phyloP scores from a whole-genome alignment of 202 grass and related monocot genomes.

The Setaria italica region DNA sequence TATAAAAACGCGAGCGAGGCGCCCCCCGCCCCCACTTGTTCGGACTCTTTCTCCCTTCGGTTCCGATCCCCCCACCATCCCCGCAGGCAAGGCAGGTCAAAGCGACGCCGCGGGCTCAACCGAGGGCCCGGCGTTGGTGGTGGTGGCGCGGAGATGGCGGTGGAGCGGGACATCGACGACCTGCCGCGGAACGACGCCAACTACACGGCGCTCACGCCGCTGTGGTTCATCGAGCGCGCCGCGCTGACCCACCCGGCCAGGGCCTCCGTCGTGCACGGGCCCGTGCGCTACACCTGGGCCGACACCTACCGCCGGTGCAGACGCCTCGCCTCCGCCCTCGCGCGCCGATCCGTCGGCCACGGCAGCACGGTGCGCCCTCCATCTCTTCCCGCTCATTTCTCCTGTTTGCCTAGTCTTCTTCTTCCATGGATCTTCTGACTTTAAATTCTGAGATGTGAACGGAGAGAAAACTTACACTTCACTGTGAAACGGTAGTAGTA shows the following conservation, averaged over 20 bases:
- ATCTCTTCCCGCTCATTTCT: not conserved
- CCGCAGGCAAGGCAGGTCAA: constrained; percentile 19
- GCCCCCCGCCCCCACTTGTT: not conserved
- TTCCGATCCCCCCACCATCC: not conserved
- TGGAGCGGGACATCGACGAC: constrained; percentile 91
- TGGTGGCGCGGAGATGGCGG: constrained; percentile 37
- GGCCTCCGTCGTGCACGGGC: constrained; percentile 70
- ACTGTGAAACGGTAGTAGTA: not conserved
- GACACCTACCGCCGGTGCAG: constrained; percentile 87
- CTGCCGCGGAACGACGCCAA: constrained; percentile 85
- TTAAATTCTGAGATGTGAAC: not conserved
- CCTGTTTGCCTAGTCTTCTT: not conserved
- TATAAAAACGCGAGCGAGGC: constrained; percentile 24
- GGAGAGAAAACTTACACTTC: not conserved
- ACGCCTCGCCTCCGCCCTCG: constrained; percentile 86
- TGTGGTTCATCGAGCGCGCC: constrained; percentile 93
- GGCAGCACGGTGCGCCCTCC: constrained; percentile 65
- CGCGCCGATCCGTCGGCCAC: constrained; percentile 60
- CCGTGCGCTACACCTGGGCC: constrained; percentile 80
- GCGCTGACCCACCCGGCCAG: constrained; percentile 78
- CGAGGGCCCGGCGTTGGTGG: not conserved
- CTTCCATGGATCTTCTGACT: not conserved
- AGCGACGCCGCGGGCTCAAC: not conserved
- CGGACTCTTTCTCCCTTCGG: not conserved
- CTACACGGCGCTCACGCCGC: constrained; percentile 87